Evolutionary conservation across 2,329 filamentous ascomycete genomes (phyloP).

Genomic region (Aspergillus versicolor): DNA sequence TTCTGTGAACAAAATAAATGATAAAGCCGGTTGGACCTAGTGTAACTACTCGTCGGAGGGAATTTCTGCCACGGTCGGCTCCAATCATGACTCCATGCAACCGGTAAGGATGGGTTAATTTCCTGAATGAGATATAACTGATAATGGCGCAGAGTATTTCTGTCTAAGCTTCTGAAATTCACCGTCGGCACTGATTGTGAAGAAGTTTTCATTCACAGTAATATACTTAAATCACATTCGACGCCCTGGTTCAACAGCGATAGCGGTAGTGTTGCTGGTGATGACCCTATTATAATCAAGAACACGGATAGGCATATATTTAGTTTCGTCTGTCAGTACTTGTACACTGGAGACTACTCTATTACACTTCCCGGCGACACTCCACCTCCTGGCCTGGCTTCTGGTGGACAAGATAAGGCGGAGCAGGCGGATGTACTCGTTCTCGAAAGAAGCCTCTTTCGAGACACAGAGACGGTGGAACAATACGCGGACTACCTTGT

Average conservation of each 20-base stretch:
- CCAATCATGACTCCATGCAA: slow-evolving; percentile 3
- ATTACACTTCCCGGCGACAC: background rate
- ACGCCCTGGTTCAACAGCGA: background rate
- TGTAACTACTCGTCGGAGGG: background rate
- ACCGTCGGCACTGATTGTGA: background rate
- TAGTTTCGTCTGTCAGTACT: slow-evolving; percentile 3
- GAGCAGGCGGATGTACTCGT: background rate
- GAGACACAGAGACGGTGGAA: background rate
- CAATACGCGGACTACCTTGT: slow-evolving; percentile 1
- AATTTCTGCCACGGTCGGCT: background rate
- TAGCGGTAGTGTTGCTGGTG: background rate
- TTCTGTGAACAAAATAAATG: background rate
- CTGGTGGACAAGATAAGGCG: background rate
- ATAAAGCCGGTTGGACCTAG: background rate
- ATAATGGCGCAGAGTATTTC: background rate
- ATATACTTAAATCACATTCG: background rate
- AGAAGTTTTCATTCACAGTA: background rate
- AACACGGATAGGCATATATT: background rate
- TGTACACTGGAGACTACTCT: slow-evolving; percentile 3
- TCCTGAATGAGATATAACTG: background rate
- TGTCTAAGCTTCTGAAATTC: slow-evolving; percentile 3
- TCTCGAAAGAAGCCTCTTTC: background rate
- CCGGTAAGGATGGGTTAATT: background rate
- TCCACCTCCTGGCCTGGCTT: background rate
- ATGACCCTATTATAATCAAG: background rate